phyloP scores from a whole-genome alignment of 192 early-diverging fungal genomes.

The Podila clonocystis region DNA sequence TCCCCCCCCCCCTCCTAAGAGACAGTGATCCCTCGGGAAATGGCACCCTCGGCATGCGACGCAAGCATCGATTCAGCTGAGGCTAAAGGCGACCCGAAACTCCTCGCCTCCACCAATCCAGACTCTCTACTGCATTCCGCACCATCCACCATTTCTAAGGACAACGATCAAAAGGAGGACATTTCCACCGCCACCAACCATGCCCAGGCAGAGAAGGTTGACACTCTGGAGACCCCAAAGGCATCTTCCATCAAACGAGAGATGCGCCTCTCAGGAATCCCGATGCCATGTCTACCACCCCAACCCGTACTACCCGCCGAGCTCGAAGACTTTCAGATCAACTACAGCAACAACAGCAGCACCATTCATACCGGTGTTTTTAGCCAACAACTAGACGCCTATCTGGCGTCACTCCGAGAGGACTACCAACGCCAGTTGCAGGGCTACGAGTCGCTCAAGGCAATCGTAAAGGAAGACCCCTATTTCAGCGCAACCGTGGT shows the following conservation, averaged over 20 bases:
- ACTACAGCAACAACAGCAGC: not conserved
- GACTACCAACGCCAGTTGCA: conserved; percentile 22
- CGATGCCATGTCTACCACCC: conserved; percentile 19
- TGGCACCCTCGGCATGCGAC: no score
- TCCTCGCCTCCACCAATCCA: no score
- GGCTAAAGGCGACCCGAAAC: no score
- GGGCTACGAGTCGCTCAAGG: conserved; percentile 14
- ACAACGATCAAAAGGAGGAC: not conserved
- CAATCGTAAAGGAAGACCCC: conserved; percentile 3
- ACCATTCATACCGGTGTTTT: not conserved
- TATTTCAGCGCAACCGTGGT: conserved; percentile 40
- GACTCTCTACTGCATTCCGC: no score
- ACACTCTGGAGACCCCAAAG: not conserved
- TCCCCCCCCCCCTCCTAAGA: no score
- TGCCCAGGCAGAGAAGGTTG: not conserved
- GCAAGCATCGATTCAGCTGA: no score
- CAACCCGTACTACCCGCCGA: conserved; percentile 30
- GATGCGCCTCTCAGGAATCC: conserved; percentile 32
- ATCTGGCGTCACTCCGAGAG: conserved; percentile 11
- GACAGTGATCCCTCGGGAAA: no score
- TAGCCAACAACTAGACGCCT: conserved; percentile 14
- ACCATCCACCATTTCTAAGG: not conserved
- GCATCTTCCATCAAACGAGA: conserved; percentile 10
- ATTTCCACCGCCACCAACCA: no score
- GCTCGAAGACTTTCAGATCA: conserved; percentile 30